phyloP scores from a whole-genome alignment of 306 rosid genomes.

The Gillenia trifoliata region DNA sequence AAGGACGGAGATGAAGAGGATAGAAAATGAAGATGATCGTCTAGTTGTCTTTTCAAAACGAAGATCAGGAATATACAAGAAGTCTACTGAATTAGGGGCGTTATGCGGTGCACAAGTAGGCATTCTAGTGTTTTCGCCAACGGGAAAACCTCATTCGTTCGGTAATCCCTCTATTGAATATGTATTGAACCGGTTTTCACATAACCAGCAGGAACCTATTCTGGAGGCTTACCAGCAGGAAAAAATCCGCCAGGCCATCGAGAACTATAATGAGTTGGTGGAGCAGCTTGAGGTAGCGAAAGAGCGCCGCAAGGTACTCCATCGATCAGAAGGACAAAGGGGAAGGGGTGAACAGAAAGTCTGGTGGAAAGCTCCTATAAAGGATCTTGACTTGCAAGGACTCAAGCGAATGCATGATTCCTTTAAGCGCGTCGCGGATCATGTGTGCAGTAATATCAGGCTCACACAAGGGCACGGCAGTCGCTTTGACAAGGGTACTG shows the following conservation, averaged over 20 bases:
- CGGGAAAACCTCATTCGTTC: not conserved
- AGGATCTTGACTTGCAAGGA: not conserved
- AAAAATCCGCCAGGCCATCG: not conserved
- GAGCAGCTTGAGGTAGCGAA: not conserved
- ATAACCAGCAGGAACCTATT: not conserved
- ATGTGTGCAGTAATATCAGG: too few species aligned
- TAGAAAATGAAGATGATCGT: not conserved
- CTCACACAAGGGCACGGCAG: too few species aligned
- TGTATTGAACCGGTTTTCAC: not conserved
- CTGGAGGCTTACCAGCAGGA: not conserved
- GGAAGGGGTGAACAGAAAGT: not conserved
- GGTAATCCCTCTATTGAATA: not conserved
- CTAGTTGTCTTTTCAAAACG: conserved; percentile 10
- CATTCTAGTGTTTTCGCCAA: not conserved
- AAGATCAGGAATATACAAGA: conserved; percentile 9
- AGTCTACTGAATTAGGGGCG: conserved; percentile 8
- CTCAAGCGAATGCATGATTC: not conserved
- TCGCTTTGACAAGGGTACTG: too few species aligned
- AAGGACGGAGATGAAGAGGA: conserved; percentile 15
- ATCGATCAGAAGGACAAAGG: not conserved
- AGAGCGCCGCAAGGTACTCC: not conserved
- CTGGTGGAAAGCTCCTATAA: conserved; percentile 18
- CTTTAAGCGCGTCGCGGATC: too few species aligned
- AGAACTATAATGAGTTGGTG: not conserved
- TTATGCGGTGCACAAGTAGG: conserved; percentile 9